Percentiles rank a stretch among this genome's conserved stretches.
These are phyloP conservation scores for Gnaphalium uliginosum DNA, from an alignment of 129 eudicot genomes.

Conservation along the genomic window DNA sequence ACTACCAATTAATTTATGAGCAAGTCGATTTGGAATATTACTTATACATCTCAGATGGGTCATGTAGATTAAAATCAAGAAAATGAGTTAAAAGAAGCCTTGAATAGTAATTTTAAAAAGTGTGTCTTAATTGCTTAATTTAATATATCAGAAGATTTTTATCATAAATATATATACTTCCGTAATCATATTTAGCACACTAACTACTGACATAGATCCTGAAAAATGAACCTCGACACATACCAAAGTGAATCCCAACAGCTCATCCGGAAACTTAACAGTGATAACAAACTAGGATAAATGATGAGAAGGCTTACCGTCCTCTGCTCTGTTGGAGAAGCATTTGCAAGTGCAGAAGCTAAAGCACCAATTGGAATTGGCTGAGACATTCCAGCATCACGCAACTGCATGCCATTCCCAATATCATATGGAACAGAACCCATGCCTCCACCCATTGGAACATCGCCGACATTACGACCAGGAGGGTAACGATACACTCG, in stretches of 20 bases:
- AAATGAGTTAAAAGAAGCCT: not conserved
- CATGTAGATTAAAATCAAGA: not conserved
- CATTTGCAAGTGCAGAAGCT: slow-evolving; percentile 85
- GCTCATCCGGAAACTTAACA: not conserved
- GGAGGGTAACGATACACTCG: slow-evolving; percentile 68
- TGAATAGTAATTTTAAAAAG: not conserved
- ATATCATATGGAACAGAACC: slow-evolving; percentile 67
- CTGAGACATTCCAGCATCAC: slow-evolving; percentile 63
- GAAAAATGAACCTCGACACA: not conserved
- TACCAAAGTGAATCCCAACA: not conserved
- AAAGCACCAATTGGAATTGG: slow-evolving; percentile 76
- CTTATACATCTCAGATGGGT: not conserved
- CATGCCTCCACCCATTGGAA: slow-evolving; percentile 51
- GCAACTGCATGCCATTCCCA: slow-evolving; percentile 55
- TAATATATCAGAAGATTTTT: no score
- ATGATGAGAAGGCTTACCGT: slow-evolving; percentile 47
- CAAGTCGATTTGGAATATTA: not conserved
- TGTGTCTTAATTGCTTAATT: not conserved
- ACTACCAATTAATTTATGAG: not conserved
- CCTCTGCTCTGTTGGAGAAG: slow-evolving; percentile 76
- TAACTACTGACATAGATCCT: not conserved
- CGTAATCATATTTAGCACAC: not conserved
- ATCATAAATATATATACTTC: not conserved
- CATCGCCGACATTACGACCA: slow-evolving; percentile 70
- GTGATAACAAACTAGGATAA: not conserved